Percentiles rank a stretch among this genome's conserved stretches.
These are phyloP conservation scores for Glaciozyma martinii DNA, from an alignment of 768 basidiomycete species.

Conservation along the genomic window DNA sequence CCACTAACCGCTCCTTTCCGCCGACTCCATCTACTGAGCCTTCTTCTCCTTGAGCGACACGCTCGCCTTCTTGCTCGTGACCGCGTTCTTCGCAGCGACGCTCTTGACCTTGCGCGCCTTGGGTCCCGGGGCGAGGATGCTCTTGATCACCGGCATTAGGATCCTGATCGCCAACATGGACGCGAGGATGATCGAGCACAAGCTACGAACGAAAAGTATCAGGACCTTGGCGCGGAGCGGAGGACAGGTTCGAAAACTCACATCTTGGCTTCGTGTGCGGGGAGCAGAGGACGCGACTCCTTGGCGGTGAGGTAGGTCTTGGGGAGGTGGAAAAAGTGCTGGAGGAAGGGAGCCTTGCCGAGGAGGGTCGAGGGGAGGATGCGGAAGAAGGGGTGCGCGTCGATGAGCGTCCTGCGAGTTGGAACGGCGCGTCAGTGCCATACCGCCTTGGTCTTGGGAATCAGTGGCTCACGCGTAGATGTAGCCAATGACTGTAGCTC, in stretches of 20 bases:
- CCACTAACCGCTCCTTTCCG: too few relatives aligned
- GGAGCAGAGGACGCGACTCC: constrained; percentile 6
- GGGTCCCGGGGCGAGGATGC: neutral
- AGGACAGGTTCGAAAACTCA: neutral
- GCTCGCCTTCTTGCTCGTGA: neutral
- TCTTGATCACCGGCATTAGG: constrained; percentile 3
- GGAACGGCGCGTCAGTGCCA: neutral
- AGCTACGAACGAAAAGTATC: neutral
- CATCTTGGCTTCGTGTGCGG: constrained; percentile 27
- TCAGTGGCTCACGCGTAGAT: constrained; percentile 25
- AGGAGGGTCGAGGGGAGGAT: constrained; percentile 10
- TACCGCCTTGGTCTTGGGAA: neutral
- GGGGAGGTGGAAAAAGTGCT: constrained; percentile 16
- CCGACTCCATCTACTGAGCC: constrained; percentile 6
- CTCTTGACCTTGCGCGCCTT: neutral
- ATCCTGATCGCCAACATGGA: constrained; percentile 20
- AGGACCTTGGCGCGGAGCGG: too few relatives aligned
- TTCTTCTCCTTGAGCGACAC: constrained; percentile 11
- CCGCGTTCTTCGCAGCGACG: constrained; percentile 7
- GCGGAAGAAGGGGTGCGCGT: constrained; percentile 32
- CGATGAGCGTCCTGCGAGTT: constrained; percentile 23
- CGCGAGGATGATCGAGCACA: constrained; percentile 25
- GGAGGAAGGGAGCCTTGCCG: constrained; percentile 12
- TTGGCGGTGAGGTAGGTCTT: constrained; percentile 18
- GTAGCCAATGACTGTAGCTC: constrained; percentile 28